Base-by-base conservation (phyloP, 768 basidiomycete genomes). In the Phallus indusiatus region DNA sequence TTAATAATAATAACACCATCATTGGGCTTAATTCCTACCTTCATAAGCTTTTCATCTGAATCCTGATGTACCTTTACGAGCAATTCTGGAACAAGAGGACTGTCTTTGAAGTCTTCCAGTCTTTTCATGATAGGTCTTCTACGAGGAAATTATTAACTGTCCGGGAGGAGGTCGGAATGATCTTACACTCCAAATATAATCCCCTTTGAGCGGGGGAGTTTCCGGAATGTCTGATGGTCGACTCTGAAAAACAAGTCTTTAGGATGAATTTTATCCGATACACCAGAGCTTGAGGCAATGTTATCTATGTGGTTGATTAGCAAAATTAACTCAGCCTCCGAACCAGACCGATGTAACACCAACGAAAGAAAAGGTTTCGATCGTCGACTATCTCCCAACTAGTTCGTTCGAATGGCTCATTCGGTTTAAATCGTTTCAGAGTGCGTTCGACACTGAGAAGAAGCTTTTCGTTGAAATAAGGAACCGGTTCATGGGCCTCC, bases 161-260 rank as follows among this genome's bases (percentile, higher is more conserved):
- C 5, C 10, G 37, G 14, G 16, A 11, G 14, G 33, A 28, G 24
- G 37, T 14, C 28, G 10, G 12, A 22, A 5, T 21, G 28, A 2
- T 60, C 64, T 34, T 47, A 66, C 70, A 68, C 69, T 56, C 70
- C 72, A 52, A 73, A 73, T 55, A 72, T 69, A 57, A 73, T 71
- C 10, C 66, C 71, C 8, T 61, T 59, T 2, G 69, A 62, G 16
- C 63, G 62, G 5, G 71, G 72, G 0, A 73, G 68, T 64, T 73
- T 73, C 60, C 72, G 68, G 64, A 73, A 73, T 9, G 71, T 72
- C 61, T 73, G 71, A 60, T 70, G 68, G 61, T 72, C 71, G 59
- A 70, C 67, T 22, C 71, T 69, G 53, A 72, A 66, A 61, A 64
- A 68, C 21, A 69, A 62, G 52, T 72, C 71, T 54, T 69, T 64